These are phyloP conservation scores for Rhodotorula sp. DNA, from an alignment of 1,284 basidiomycete species.

Conservation along the genomic window DNA sequence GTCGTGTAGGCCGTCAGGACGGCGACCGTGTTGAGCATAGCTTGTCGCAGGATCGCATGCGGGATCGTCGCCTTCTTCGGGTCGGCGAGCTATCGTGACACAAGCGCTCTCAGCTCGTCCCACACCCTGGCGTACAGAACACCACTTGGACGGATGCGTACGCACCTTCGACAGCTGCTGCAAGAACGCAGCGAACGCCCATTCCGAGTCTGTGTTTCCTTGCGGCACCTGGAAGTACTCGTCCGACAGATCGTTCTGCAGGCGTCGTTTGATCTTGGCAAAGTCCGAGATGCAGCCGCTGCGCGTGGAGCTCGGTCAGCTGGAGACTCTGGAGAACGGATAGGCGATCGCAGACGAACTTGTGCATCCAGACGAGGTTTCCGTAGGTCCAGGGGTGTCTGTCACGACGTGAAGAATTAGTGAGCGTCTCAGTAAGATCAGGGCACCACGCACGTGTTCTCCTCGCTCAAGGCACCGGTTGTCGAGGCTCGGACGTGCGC, in stretches of 20 bases:
- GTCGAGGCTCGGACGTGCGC: constrained; percentile 43
- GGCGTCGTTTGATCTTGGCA: constrained; percentile 68
- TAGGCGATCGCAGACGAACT: constrained; percentile 56
- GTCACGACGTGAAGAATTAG: not conserved
- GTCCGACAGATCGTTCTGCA: constrained; percentile 71
- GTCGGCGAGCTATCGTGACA: constrained; percentile 64
- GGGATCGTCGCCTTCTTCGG: constrained; percentile 67
- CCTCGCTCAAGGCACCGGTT: constrained; percentile 63
- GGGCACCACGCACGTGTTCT: constrained; percentile 64
- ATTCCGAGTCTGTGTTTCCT: constrained; percentile 89
- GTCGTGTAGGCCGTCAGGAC: constrained; percentile 73
- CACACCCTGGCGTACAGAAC: not conserved
- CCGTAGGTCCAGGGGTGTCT: constrained; percentile 33
- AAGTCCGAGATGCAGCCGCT: constrained; percentile 69
- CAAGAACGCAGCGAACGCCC: constrained; percentile 87
- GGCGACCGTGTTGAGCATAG: constrained; percentile 82
- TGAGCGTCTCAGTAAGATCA: constrained; percentile 52
- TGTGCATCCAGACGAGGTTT: constrained; percentile 84
- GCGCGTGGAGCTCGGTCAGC: not conserved
- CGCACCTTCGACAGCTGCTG: constrained; percentile 62
- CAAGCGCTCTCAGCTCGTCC: too few species aligned
- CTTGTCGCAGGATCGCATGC: constrained; percentile 63
- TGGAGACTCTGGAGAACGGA: not conserved
- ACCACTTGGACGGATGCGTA: constrained; percentile 3
- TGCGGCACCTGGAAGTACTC: constrained; percentile 78